phyloP scores from a whole-genome alignment of 2,329 filamentous ascomycete genomes.

The Phyllosticta capitalensis region DNA sequence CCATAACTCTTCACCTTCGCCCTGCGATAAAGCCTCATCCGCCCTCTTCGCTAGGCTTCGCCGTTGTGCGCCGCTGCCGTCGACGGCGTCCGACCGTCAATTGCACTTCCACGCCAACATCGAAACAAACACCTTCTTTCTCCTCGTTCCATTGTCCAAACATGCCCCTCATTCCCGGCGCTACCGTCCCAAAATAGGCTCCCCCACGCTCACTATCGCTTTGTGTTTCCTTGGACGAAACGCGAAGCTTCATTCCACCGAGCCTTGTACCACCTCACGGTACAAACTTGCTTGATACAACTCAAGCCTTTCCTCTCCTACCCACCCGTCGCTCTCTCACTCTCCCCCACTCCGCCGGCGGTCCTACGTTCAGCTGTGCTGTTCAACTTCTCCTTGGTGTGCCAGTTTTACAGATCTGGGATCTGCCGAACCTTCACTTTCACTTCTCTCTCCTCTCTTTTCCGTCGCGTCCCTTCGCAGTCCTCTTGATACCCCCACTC shows the following conservation, averaged over 20 bases:
- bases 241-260: not conserved
- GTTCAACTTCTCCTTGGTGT: not conserved
- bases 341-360: constrained; percentile 2
- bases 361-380: constrained; percentile 6
- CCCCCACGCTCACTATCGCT: not conserved
- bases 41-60: not conserved
- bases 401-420: not conserved
- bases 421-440: not conserved
- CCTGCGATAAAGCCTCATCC: not conserved
- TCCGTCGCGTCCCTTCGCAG: no score
- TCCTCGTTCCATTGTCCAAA: not conserved
- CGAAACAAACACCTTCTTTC: not conserved
- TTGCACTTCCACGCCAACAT: not conserved
- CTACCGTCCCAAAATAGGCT: constrained; percentile 2
- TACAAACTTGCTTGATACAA: constrained; percentile 1
- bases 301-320: not conserved
- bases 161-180: constrained; percentile 7
- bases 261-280: not conserved
- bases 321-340: not conserved
- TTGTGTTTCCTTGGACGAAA: not conserved
- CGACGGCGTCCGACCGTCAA: not conserved
- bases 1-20: not conserved
- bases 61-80: not conserved
- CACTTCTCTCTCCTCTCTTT: not conserved
- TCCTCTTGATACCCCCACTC: not conserved